A percentile compares a stretch with the other conserved stretches of the same genome.
These are phyloP conservation scores for Nyctanthes arbortristis DNA, from an alignment of 257 asterid genomes.

Conservation along the genomic window DNA sequence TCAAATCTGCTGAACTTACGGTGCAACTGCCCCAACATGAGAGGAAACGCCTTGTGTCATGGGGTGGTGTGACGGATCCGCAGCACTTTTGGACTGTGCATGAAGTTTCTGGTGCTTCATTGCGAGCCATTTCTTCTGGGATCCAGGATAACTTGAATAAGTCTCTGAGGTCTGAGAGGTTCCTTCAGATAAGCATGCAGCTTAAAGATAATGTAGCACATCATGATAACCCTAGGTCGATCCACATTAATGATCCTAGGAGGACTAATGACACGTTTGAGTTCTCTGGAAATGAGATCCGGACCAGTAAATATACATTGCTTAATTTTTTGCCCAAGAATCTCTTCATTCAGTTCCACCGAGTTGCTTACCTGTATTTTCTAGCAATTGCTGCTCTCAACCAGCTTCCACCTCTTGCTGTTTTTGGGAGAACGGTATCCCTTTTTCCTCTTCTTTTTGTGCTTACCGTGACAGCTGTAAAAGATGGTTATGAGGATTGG, in stretches of 20 bases:
- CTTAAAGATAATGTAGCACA: conserved; percentile 59
- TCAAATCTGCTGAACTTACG: conserved; percentile 45
- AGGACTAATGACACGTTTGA: conserved; percentile 64
- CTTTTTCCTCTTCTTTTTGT: conserved; percentile 97
- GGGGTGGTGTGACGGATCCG: conserved; percentile 90
- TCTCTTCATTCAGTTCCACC: conserved; percentile 90
- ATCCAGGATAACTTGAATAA: conserved; percentile 43
- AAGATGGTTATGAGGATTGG: conserved; percentile 99
- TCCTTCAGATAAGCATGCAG: conserved; percentile 76
- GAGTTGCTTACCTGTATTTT: conserved; percentile 95
- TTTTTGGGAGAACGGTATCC: conserved; percentile 95
- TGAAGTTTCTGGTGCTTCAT: conserved; percentile 54
- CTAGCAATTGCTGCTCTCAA: conserved; percentile 90
- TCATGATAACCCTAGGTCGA: conserved; percentile 76
- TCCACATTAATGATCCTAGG: conserved; percentile 78
- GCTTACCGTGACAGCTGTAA: conserved; percentile 92
- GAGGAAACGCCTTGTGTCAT: conserved; percentile 69
- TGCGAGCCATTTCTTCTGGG: conserved; percentile 37
- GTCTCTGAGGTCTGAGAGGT: conserved; percentile 54
- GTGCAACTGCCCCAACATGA: conserved; percentile 49
- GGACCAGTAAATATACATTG: conserved; percentile 90
- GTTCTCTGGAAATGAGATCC: conserved; percentile 89
- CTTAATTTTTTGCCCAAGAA: conserved; percentile 89
- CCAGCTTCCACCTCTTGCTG: conserved; percentile 99
- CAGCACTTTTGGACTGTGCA: conserved; percentile 39